Base-by-base conservation (phyloP, 2,329 filamentous ascomycete species). In the Nannizziopsis barbatae region DNA sequence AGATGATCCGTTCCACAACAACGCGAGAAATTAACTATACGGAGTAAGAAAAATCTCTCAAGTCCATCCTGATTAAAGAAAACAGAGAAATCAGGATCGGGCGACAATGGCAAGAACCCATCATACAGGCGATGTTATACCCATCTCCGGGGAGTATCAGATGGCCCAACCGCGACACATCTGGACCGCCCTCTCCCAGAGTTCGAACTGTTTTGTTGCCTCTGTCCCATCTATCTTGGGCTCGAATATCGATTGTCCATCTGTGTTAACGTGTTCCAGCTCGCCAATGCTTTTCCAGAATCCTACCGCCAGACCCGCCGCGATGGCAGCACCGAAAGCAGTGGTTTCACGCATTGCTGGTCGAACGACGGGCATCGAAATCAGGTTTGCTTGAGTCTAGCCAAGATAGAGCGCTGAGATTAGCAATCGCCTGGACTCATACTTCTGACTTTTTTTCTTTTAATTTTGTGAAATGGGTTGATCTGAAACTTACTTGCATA, bases 261-360 rank as follows among this genome's bases (percentile, higher is more conserved):
- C 74, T 50, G 75, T 79, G 64, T 87, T 88, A 62, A 93, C 80
- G 50, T 80, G 71, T 57, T 79, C 79, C 27, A 94, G 70, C 58
- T 90, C 84, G 17, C 80, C 76, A 48, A 92, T 79, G 58, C 79
- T 75, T 53, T 78, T 75, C 86, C 87, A 95, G 32, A 92, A 77
- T 33, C 77, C 81, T 9, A 84, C 79, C 4, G 87, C 86, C 50
- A 94, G 80, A 12, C 85, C 88, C 8, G 89, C 89, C 10, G 88
- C 87, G 57, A 94, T 92, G 40, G 88, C 88, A 9, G 88, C 87
- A 20, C 89, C 89, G 1, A 95, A 76, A 0, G 87, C 84, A 0
- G 89, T 95, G 2, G 87, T 94, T 71, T 95, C 88, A 48, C 85
- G 82, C 88, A 95, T 94, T 48, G 79, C 76, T 0, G 89, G 88